Evolutionary conservation across 768 basidiomycete genomes (phyloP), one percentile per base, ranked within the genome.

Genomic region (Peribolospora baueri): DNA sequence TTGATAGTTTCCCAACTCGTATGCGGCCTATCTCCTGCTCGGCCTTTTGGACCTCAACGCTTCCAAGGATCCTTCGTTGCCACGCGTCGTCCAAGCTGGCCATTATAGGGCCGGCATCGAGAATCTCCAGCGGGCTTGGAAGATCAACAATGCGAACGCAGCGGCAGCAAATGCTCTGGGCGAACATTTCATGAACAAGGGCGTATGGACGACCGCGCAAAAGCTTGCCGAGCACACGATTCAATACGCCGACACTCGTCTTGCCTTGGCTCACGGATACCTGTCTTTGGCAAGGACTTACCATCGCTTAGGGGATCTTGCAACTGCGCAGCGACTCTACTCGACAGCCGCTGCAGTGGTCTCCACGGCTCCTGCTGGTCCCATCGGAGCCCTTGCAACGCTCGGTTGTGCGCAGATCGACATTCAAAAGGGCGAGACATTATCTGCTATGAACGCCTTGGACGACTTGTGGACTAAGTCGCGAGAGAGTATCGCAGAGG

Each of bases 181-280:
- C 56, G 81, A 83, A 59, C 68, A 87, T 38, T 79, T 87, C 61
- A 67, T 88, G 25, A 74, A 77, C 49, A 84, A 81, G 63, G 77
- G 77, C 3, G 57, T 11, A 3, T 5, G 5, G 4, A 10, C 48
- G 1, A 54, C 87, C 79, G 85, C 87, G 0, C 66, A 91, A 48
- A 98, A 97, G 71, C 71, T 97, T 14, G 88, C 87, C 36, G 93
- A 97, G 63, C 76, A 88, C 52, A 82, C 88, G 0, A 79, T 97
- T 46, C 88, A 95, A 64, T 93, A 84, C 63, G 82, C 90, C 0
- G 91, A 97, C 62, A 86, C 83, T 0, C 71, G 85, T 41, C 74
- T 83, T 0, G 71, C 91, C 11, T 73, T 90, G 39, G 81, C 84
- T 0, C 90, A 93, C 61, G 82, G 87, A 3, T 83, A 87, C 63